Evolutionary conservation across 371 early-diverging fungal genomes (phyloP).

Genomic region (Lichtheimia corymbifera): DNA sequence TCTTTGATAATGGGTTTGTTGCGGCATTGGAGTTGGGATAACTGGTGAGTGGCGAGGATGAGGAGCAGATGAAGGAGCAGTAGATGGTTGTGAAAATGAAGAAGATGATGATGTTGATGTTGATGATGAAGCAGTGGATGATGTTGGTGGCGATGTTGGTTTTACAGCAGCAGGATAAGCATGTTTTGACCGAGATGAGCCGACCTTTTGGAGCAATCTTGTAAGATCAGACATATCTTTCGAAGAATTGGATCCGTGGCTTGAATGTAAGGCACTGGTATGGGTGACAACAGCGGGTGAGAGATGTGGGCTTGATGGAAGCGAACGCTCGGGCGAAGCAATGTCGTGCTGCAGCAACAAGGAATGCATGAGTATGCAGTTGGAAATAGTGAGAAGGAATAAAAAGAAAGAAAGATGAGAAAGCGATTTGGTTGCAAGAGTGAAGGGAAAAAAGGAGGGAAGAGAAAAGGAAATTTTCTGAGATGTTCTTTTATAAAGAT

Average conservation of each 20-base stretch:
- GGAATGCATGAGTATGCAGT: neutral
- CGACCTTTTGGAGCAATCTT: conserved; percentile 28
- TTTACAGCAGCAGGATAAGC: conserved; percentile 20
- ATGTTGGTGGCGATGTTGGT: conserved; percentile 23
- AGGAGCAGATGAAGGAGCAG: neutral
- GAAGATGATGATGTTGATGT: conserved; percentile 14
- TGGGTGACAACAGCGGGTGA: conserved; percentile 49
- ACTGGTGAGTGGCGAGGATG: conserved; percentile 1
- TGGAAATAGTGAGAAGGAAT: neutral
- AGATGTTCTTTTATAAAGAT: neutral
- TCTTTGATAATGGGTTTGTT: conserved; percentile 8
- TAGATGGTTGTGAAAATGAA: conserved; percentile 1
- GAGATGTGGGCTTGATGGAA: conserved; percentile 42
- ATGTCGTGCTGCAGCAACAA: conserved; percentile 24
- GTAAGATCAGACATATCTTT: conserved; percentile 42
- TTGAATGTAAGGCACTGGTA: conserved; percentile 33
- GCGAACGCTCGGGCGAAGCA: conserved; percentile 44
- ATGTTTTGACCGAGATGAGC: conserved; percentile 12
- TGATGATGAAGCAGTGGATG: conserved; percentile 23
- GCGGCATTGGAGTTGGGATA: neutral
- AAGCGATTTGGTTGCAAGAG: neutral
- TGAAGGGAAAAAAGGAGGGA: neutral
- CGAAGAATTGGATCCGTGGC: conserved; percentile 13
- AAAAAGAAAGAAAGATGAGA: neutral
- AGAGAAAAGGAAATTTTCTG: conserved; percentile 9